Base-by-base conservation (phyloP, 352 stramenopile genomes). In the Plasmopara muralis region DNA sequence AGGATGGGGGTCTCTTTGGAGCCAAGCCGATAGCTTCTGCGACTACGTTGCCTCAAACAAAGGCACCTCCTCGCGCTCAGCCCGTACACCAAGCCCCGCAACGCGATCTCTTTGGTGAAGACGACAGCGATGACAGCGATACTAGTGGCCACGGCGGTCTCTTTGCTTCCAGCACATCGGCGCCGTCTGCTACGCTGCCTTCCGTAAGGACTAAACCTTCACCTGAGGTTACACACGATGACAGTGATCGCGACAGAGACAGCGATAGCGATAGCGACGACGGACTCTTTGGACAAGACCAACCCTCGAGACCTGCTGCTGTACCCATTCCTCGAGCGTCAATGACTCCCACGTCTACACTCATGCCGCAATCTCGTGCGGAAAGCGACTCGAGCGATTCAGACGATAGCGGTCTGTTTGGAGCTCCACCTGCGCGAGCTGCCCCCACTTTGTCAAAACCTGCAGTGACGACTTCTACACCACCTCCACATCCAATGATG, bases 341-440 rank as follows among this genome's bases (percentile, higher is more conserved):
- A 10, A 34, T 50, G n/a, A 40, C 58, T 34, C 47, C 57, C 6
- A 35, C 31, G 6, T 37, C 61, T 40, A 34, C 53, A 16, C 66
- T 67, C 30, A 33, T 57, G 43, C 51, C 58, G 56, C 63, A 66
- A 51, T 62, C 61, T n/a, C 66, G 56, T 7, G 53, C 64, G 13
- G 47, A 61, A 35, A 85, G 72, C 15, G 72, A 84, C 40, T 85
- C 77, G 4, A 87, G 74, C 37, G 77, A 87, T 28, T 87, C 76
- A 12, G 77, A 85, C 35, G 65, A 47, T 29, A 74, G 71, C 34
- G 76, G 68, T 2, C 39, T 89, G 31, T 90, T 90, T 61, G 77
- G 77, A 37, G 62, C 55, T 9, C 37, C 74, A 20, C 57, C 70
- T 2, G 50, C 51, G 2, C 60, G 52, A 46, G 39, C 53, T 44